phyloP scores from a whole-genome alignment of 345 rosid genomes.

The Pistacia integerrima region DNA sequence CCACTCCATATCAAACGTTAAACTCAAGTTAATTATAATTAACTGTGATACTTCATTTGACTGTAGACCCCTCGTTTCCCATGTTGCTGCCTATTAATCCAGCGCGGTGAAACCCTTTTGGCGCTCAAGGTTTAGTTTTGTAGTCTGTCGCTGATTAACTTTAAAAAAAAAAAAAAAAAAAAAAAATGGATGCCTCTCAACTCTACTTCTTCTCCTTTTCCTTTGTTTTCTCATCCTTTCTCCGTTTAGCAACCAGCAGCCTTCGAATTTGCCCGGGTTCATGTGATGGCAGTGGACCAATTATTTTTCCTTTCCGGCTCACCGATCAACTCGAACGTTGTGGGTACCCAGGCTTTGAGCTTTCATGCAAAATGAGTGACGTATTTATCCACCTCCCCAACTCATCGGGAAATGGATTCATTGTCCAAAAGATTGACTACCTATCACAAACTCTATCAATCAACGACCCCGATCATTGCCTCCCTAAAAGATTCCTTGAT shows the following conservation, averaged over 20 bases:
- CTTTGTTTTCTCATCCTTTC: constrained; percentile 7
- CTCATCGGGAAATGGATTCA: constrained; percentile 35
- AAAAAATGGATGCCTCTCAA: neutral
- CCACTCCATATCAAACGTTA: neutral
- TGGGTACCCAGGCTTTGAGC: constrained; percentile 44
- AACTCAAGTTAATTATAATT: no score
- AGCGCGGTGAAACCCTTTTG: no score
- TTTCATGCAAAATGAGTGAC: constrained; percentile 35
- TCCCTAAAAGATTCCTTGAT: constrained; percentile 32
- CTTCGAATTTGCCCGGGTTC: constrained; percentile 15
- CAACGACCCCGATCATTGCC: constrained; percentile 44
- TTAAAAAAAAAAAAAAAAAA: neutral
- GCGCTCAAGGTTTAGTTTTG: no score
- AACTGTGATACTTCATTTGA: neutral
- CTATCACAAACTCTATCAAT: constrained; percentile 22
- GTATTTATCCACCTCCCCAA: constrained; percentile 31
- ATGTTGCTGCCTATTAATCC: neutral
- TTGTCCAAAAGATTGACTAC: constrained; percentile 45
- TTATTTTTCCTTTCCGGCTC: constrained; percentile 48
- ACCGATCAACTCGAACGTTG: neutral
- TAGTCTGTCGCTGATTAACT: no score
- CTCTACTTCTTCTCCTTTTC: neutral
- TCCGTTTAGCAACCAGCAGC: neutral
- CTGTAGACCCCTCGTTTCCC: neutral
- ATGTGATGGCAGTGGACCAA: neutral